Percentiles rank a stretch among this genome's conserved stretches.
phyloP scores from a whole-genome alignment of 371 early-diverging fungal genomes.

The Phascolomyces articulosus region DNA sequence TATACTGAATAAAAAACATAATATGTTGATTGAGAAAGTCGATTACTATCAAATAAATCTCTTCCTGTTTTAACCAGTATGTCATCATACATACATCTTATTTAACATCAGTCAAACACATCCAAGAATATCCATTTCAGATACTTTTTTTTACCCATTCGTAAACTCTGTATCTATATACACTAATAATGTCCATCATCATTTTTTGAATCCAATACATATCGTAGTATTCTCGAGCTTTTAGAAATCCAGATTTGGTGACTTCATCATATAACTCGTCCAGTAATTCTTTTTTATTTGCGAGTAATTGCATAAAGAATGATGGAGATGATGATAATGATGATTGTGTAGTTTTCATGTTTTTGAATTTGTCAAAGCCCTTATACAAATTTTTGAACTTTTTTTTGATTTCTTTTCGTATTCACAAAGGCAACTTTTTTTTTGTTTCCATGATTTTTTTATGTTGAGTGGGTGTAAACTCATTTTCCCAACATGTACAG shows the following conservation, averaged over 20 bases:
- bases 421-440: neutral
- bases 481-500: neutral
- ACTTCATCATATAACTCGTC: neutral
- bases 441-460: neutral
- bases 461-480: neutral
- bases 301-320: too few relatives aligned
- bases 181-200: neutral
- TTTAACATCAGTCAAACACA: neutral
- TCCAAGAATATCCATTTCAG: neutral
- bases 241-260: neutral
- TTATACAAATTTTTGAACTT: neutral
- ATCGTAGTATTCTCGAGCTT: neutral
- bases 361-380: neutral
- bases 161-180: neutral
- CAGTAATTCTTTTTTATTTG: neutral
- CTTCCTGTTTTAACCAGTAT: neutral
- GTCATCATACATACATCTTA: neutral
- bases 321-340: neutral
- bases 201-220: neutral
- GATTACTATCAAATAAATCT: neutral
- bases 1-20: neutral
- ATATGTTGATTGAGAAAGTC: neutral
- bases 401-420: neutral
- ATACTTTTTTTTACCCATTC: neutral
- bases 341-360: neutral